These are phyloP conservation scores for Flammula alnicola DNA, from an alignment of 1,284 basidiomycete genomes.

Conservation along the genomic window DNA sequence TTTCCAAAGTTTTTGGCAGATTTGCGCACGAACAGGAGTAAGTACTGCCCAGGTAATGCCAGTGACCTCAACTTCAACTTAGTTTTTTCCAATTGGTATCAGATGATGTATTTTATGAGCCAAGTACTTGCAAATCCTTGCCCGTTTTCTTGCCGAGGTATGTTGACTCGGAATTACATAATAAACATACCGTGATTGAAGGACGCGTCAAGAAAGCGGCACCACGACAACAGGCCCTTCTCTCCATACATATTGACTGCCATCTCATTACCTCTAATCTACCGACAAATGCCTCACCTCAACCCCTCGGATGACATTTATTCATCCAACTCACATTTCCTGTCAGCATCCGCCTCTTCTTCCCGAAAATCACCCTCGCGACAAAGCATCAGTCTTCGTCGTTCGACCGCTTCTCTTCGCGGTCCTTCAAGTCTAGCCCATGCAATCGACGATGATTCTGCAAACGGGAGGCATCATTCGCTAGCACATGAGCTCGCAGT, in stretches of 20 bases:
- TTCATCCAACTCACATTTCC: conserved; percentile 32
- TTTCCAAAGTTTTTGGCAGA: no score
- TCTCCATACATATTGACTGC: not conserved
- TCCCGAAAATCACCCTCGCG: conserved; percentile 52
- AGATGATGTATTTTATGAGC: no score
- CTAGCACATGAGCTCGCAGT: conserved; percentile 83
- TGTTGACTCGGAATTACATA: conserved; percentile 19
- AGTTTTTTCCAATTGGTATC: no score
- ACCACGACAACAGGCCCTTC: conserved; percentile 16
- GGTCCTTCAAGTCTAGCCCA: conserved; percentile 28
- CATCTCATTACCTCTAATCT: conserved; percentile 11
- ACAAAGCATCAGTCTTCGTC: conserved; percentile 46
- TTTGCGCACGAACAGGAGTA: no score
- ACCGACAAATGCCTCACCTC: conserved; percentile 36
- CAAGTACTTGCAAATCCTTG: not conserved
- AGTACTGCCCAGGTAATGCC: no score
- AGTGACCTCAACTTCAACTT: no score
- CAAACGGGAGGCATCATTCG: conserved; percentile 61
- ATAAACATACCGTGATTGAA: conserved; percentile 9
- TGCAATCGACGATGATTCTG: conserved; percentile 39
- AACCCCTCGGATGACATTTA: conserved; percentile 34
- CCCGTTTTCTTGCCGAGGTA: not conserved
- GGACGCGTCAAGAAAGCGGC: conserved; percentile 17
- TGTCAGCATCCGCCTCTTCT: conserved; percentile 29
- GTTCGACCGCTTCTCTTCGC: conserved; percentile 51